Conservation (phyloP, 179 eudicot genomes). For the Amaranthus tricolor region DNA sequence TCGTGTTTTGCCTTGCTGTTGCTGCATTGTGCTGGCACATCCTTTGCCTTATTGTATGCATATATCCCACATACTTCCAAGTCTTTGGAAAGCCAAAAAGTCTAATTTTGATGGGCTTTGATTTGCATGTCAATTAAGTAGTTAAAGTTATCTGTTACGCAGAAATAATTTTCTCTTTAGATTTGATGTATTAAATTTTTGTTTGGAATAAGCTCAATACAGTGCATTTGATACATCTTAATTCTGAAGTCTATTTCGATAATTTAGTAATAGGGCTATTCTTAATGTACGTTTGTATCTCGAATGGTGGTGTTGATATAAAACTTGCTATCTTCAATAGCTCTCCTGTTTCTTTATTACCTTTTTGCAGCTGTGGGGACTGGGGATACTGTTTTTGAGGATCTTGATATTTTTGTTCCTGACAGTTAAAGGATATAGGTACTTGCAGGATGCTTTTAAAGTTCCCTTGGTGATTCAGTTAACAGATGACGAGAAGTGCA, state of each 20-base stretch:
- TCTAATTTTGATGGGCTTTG: no score
- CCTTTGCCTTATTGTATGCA: no score
- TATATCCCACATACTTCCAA: no score
- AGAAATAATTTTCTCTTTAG: neutral
- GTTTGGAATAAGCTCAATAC: neutral
- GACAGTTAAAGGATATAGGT: constrained; percentile 50
- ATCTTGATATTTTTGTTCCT: neutral
- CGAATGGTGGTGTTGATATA: neutral
- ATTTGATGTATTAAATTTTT: neutral
- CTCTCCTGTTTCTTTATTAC: neutral
- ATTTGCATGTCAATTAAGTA: neutral
- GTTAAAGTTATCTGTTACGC: neutral
- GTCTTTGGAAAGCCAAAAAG: no score
- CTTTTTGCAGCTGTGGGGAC: neutral
- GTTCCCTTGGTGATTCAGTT: constrained; percentile 94
- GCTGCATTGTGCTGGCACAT: no score
- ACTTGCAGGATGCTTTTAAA: constrained; percentile 96
- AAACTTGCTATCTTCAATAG: neutral
- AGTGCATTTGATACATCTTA: neutral
- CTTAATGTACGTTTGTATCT: neutral
- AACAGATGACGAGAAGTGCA: constrained; percentile 98
- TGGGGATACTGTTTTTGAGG: neutral
- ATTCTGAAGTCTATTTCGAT: neutral
- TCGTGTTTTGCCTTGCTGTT: no score
- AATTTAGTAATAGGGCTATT: neutral